A percentile compares a stretch with the other conserved stretches of the same genome.
These are phyloP conservation scores for Penicillium sumatraense DNA, from an alignment of 2,329 filamentous ascomycete species.

Conservation along the genomic window DNA sequence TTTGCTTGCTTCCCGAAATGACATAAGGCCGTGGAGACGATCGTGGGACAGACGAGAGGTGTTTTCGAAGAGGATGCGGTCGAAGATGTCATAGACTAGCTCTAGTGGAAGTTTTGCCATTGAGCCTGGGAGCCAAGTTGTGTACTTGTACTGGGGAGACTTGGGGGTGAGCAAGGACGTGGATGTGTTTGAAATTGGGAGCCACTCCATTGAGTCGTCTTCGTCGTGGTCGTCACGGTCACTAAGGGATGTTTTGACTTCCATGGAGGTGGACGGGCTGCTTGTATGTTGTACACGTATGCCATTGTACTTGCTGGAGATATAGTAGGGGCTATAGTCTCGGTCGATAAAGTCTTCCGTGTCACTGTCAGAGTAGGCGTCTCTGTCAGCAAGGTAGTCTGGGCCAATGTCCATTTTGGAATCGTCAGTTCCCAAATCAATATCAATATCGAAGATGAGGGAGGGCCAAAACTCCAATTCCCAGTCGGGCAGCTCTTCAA, in stretches of 20 bases:
- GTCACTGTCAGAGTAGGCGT: too few relatives aligned
- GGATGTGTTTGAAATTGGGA: background rate
- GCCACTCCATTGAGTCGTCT: background rate
- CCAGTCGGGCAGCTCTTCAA: too few relatives aligned
- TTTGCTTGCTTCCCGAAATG: background rate
- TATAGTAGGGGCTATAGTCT: too few relatives aligned
- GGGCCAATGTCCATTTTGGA: too few relatives aligned
- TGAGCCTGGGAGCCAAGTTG: background rate
- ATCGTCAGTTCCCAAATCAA: too few relatives aligned
- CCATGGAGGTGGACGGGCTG: background rate
- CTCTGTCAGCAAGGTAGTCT: too few relatives aligned
- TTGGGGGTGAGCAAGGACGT: background rate
- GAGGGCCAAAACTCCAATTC: too few relatives aligned
- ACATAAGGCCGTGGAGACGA: constrained; percentile 5
- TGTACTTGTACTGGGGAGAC: background rate
- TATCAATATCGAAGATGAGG: too few relatives aligned
- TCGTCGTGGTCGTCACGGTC: background rate
- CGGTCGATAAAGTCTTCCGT: too few relatives aligned
- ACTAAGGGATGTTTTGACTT: background rate
- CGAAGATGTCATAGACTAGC: constrained; percentile 13
- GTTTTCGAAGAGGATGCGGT: background rate
- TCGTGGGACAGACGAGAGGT: constrained; percentile 9
- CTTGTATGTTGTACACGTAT: background rate
- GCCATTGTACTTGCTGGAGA: too few relatives aligned
- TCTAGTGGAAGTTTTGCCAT: constrained; percentile 12